Percentiles rank a stretch among this genome's conserved stretches.
Evolutionary conservation across 331 rosid species (phyloP).

Genomic region (Acacia concinna): DNA sequence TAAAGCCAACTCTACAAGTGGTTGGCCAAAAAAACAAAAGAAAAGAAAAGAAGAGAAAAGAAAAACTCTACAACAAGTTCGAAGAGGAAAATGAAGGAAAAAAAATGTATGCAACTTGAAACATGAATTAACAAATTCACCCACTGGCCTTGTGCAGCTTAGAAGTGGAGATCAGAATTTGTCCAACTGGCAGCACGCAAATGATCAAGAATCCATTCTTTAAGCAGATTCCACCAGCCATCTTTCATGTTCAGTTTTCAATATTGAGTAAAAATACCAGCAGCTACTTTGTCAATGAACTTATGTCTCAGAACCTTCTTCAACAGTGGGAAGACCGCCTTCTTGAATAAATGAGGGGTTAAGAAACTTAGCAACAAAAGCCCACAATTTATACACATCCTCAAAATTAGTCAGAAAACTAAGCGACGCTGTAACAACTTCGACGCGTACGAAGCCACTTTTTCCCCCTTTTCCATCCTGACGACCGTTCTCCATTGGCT

Average conservation of each 20-base stretch:
- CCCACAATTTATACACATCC: slow-evolving; percentile 94
- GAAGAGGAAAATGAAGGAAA: slow-evolving; percentile 23
- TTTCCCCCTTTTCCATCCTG: slow-evolving; percentile 61
- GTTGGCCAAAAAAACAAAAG: background rate
- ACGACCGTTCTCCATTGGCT: slow-evolving; percentile 80
- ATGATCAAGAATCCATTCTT: slow-evolving; percentile 29
- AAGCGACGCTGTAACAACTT: slow-evolving; percentile 89
- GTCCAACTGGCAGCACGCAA: slow-evolving; percentile 33
- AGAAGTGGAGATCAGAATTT: slow-evolving; percentile 34
- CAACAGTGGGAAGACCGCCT: slow-evolving; percentile 70
- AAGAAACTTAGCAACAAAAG: slow-evolving; percentile 83
- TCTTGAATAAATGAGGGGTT: slow-evolving; percentile 65
- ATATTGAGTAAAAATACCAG: slow-evolving; percentile 25
- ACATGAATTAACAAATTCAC: slow-evolving; percentile 70
- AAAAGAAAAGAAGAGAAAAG: slow-evolving; percentile 51
- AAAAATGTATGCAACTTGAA: slow-evolving; percentile 54
- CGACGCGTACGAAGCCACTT: slow-evolving; percentile 67
- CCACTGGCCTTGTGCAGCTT: slow-evolving; percentile 38
- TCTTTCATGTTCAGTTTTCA: slow-evolving; percentile 33
- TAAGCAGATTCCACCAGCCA: slow-evolving; percentile 19
- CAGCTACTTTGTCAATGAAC: background rate
- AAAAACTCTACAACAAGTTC: slow-evolving; percentile 61
- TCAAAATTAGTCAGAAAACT: slow-evolving; percentile 90
- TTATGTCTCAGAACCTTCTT: slow-evolving; percentile 73
- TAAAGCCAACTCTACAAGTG: slow-evolving; percentile 40